phyloP scores from a whole-genome alignment of 163 green algal species.

The Trebouxia gelatinosa region DNA sequence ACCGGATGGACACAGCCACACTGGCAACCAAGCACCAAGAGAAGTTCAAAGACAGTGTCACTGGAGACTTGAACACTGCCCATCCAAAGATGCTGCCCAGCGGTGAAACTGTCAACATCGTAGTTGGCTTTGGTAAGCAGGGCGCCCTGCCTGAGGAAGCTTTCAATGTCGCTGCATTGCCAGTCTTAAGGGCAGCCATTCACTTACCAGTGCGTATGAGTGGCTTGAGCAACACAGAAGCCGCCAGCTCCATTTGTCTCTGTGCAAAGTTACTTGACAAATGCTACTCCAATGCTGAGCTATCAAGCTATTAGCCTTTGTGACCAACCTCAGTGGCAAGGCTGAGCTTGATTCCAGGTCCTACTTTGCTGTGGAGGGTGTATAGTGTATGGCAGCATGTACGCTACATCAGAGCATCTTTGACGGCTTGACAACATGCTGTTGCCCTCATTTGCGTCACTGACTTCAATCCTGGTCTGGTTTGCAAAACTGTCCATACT shows the following conservation, averaged over 20 bases:
- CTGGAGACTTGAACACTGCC: slow-evolving; percentile 65
- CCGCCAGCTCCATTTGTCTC: not conserved
- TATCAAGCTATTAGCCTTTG: no score
- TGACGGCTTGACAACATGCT: not conserved
- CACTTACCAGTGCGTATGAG: not conserved
- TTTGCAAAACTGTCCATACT: not conserved
- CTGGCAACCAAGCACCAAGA: slow-evolving; percentile 55
- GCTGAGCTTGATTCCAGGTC: no score
- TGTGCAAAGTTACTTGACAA: no score
- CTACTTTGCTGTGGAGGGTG: no score
- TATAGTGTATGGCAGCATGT: no score
- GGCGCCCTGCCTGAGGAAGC: not conserved
- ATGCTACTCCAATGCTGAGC: no score
- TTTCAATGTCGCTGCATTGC: not conserved
- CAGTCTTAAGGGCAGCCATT: no score
- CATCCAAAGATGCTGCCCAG: slow-evolving; percentile 57
- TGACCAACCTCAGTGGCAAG: no score
- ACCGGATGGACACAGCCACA: slow-evolving; percentile 44
- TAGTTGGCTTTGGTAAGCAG: slow-evolving; percentile 19
- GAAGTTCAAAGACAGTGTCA: slow-evolving; percentile 41
- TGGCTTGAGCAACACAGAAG: not conserved
- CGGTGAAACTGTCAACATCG: slow-evolving; percentile 53
- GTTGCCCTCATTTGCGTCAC: not conserved
- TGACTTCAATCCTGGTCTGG: not conserved
- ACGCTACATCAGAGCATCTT: no score